phyloP scores from a whole-genome alignment of 495 filamentous ascomycete genomes.

The Pyrenopolyporus hunteri region DNA sequence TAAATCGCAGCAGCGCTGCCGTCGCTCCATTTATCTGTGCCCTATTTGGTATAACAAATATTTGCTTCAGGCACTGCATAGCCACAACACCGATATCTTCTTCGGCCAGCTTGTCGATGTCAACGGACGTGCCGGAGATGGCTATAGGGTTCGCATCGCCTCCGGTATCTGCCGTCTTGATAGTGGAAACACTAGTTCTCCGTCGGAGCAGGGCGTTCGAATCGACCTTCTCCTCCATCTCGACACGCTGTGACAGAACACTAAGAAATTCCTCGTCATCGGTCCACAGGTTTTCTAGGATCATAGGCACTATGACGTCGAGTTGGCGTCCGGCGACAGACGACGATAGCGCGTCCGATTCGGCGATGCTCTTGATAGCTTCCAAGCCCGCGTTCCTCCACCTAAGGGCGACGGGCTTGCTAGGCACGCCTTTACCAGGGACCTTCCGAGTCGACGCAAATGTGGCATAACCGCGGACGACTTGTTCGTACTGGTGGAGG shows the following conservation, averaged over 20 bases:
- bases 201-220: constrained; percentile 63
- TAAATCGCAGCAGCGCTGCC: constrained; percentile 70
- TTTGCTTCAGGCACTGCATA: constrained; percentile 78
- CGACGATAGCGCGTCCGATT: constrained; percentile 75
- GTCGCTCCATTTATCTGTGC: constrained; percentile 78
- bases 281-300: constrained; percentile 83
- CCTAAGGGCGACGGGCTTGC: constrained; percentile 76
- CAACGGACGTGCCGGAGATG: constrained; percentile 74
- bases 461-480: constrained; percentile 76
- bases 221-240: constrained; percentile 68
- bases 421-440: constrained; percentile 58
- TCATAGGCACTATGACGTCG: constrained; percentile 75
- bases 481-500: constrained; percentile 77
- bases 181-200: constrained; percentile 79
- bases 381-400: constrained; percentile 82
- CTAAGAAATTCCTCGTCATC: constrained; percentile 72
- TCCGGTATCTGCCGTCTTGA: constrained; percentile 69
- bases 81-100: constrained; percentile 84
- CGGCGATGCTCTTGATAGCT: constrained; percentile 78
- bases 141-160: constrained; percentile 71
- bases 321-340: constrained; percentile 76
- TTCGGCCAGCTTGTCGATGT: constrained; percentile 84
- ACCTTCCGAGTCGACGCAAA: constrained; percentile 68
- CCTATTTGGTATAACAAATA: constrained; percentile 77
- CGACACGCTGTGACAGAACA: constrained; percentile 63